phyloP scores from a whole-genome alignment of 106 monocot genomes.

The Gastrodia elata region DNA sequence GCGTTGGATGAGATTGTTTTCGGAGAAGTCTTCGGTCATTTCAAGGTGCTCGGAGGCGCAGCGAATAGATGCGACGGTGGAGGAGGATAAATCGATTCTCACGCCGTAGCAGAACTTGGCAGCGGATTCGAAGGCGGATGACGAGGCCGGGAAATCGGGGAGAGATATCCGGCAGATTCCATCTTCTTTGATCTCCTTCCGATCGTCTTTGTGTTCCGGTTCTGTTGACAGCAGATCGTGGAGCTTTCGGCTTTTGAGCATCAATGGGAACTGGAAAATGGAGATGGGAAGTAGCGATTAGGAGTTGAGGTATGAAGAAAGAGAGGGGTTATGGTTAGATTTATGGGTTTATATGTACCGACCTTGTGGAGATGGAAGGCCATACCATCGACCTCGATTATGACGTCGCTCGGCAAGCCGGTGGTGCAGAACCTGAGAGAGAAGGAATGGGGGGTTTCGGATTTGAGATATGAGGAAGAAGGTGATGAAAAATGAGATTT shows the following conservation, averaged over 20 bases:
- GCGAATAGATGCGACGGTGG: conserved; percentile 54
- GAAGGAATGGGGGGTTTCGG: not conserved
- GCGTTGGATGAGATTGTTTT: conserved; percentile 50
- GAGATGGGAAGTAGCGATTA: not conserved
- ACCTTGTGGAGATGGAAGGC: conserved; percentile 94
- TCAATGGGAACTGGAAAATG: conserved; percentile 57
- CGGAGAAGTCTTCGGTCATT: conserved; percentile 64
- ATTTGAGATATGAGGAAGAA: not conserved
- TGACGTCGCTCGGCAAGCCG: conserved; percentile 85
- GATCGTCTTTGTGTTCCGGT: conserved; percentile 20
- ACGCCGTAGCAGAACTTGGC: conserved; percentile 92
- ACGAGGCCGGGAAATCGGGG: conserved; percentile 56
- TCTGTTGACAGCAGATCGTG: conserved; percentile 45
- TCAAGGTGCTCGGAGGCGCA: conserved; percentile 87
- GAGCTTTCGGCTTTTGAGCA: conserved; percentile 71
- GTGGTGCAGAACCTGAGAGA: conserved; percentile 68
- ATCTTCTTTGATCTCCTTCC: conserved; percentile 19
- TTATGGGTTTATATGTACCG: not conserved
- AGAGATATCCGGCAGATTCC: conserved; percentile 34
- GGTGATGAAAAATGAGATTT: not conserved
- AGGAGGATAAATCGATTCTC: conserved; percentile 56
- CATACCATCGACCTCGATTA: conserved; percentile 67
- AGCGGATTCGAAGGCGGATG: conserved; percentile 64
- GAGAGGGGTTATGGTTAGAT: not conserved
- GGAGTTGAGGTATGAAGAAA: not conserved